Evolutionary conservation across 768 basidiomycete species (phyloP), one percentile per base, ranked within the genome.

Genomic region (Podaxis carcinomalis): DNA sequence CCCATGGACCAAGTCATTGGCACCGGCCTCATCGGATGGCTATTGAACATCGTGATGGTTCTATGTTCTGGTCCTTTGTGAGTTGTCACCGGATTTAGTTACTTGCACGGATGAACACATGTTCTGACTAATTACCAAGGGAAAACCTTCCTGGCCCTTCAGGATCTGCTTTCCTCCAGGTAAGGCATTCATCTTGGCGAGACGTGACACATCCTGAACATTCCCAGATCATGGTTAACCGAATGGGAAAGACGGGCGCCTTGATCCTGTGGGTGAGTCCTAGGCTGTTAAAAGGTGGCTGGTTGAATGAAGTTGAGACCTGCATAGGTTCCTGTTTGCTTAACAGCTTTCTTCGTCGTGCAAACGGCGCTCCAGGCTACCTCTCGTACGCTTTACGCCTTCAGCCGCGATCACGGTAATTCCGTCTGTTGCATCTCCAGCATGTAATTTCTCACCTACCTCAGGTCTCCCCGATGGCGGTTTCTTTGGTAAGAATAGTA

Each of bases 291-390:
- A 2, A 2, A 4, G 28, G 50, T 23, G 23, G 32, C 23, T 16
- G 35, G n/a, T 23, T 1, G 16, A 25, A 50, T 5, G 27, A 14
- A 42, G n/a, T 7, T 25, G 47, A 56, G 40, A 62, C 36, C 1
- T 10, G 28, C 13, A 21, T 55, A 87, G 87, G 78, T 78, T 13
- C 86, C 88, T 63, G 89, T 92, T 32, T 93, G 92, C 77, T 70
- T 91, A 60, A 92, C 92, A 14, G 93, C 93, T 0, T 94, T 93
- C 77, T 92, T 92, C 70, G 90, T 92, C 59, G 86, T 84, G 16
- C 90, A 92, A 72, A 87, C 84, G 13, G 87, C 91, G 10, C 79
- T 92, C 5, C 93, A 95, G 66, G 93, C 93, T 23, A 86, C 84
- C 57, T 90, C 91, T 3, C 81, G 93, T 39, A 89, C 90, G 0